phyloP scores from a whole-genome alignment of 257 asterid genomes.

The Nicotiana sylvestris region DNA sequence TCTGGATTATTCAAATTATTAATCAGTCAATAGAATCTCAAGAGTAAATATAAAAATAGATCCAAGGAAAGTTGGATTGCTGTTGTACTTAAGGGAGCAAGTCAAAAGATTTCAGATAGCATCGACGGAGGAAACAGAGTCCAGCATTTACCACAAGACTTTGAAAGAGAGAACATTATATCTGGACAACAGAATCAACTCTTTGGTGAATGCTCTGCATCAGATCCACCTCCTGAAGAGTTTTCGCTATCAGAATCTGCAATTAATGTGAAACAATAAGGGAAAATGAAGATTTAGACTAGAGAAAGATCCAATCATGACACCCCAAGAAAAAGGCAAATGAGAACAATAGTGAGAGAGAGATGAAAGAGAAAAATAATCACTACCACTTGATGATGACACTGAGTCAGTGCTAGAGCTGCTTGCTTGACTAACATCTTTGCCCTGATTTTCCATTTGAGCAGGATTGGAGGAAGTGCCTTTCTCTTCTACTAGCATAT shows the following conservation, averaged over 20 bases:
- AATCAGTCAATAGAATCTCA: no score
- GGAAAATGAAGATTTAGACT: neutral
- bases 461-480: slow-evolving; percentile 35
- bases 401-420: slow-evolving; percentile 60
- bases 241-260: slow-evolving; percentile 74
- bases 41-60: no score
- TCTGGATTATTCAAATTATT: neutral
- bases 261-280: neutral
- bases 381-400: slow-evolving; percentile 64
- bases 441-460: slow-evolving; percentile 38
- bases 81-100: neutral
- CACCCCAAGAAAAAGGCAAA: neutral
- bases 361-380: neutral
- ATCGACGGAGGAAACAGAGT: neutral
- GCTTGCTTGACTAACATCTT: slow-evolving; percentile 41
- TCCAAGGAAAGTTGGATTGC: neutral
- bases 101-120: neutral
- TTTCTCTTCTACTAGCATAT: slow-evolving; percentile 37
- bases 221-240: slow-evolving; percentile 65
- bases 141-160: slow-evolving; percentile 7
- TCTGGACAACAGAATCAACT: slow-evolving; percentile 36
- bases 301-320: neutral
- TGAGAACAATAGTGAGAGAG: slow-evolving; percentile 4
- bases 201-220: slow-evolving; percentile 40
- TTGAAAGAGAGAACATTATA: slow-evolving; percentile 18